phyloP scores from a whole-genome alignment of 208 protist species.

The Leishmania turanica region DNA sequence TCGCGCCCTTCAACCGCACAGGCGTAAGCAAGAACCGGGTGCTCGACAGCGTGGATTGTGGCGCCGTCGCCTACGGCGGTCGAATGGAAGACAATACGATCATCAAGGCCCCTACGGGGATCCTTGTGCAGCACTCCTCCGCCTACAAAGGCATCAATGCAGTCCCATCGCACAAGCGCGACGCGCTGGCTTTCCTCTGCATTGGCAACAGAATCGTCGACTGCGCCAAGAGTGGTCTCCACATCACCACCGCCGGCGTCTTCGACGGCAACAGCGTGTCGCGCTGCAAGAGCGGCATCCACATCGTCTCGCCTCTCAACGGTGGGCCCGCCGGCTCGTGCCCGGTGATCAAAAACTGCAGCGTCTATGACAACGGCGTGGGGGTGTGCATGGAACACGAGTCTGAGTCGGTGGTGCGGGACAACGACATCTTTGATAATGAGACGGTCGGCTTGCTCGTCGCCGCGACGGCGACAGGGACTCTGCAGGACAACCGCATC shows the following conservation, averaged over 20 bases:
- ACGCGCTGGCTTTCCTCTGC: constrained; percentile 41
- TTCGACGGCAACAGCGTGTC: constrained; percentile 70
- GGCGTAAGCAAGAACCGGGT: constrained; percentile 65
- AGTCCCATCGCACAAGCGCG: constrained; percentile 46
- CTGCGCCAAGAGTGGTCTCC: constrained; percentile 59
- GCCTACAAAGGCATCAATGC: constrained; percentile 67
- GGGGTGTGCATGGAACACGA: constrained; percentile 60
- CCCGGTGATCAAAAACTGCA: constrained; percentile 48
- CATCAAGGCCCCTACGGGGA: constrained; percentile 42
- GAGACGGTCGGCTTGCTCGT: constrained; percentile 49
- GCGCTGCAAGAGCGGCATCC: constrained; percentile 66
- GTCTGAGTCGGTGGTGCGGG: constrained; percentile 36
- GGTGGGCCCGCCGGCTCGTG: constrained; percentile 10
- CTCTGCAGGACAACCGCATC: constrained; percentile 74
- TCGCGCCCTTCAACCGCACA: constrained; percentile 60
- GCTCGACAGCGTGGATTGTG: constrained; percentile 50
- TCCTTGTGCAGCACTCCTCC: constrained; percentile 52
- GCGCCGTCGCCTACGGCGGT: constrained; percentile 61
- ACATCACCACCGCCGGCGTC: constrained; percentile 49
- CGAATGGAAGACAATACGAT: constrained; percentile 74
- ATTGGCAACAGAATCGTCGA: constrained; percentile 60
- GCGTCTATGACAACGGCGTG: constrained; percentile 66
- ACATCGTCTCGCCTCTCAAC: constrained; percentile 32
- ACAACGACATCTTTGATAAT: constrained; percentile 91
- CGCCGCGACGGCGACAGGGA: constrained; percentile 40